Evolutionary conservation across 2,329 filamentous ascomycete species (phyloP), one percentile per base, ranked within the genome.

Genomic region (Westerdykella aurantiaca): DNA sequence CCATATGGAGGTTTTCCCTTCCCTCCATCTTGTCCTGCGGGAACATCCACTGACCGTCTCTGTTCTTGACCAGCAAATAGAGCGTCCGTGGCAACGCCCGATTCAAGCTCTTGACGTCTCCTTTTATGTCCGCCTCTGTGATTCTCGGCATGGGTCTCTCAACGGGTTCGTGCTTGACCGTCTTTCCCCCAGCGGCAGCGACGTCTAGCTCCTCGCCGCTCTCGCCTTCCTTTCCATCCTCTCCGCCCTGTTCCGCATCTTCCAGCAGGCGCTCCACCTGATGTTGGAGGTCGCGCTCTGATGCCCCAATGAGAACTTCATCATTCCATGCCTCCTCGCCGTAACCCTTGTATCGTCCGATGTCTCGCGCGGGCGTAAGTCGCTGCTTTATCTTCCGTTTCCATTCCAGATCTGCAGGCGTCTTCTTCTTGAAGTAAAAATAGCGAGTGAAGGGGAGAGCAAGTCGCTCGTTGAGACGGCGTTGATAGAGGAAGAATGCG

Each of bases 401-500:
- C 88, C 89, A 97, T 72, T 96, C 90, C 40, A 88, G 75, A 53
- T 90, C 86, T 7, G 81, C 77, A 1, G 89, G 84, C 10, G 90
- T 95, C 63, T 88, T 87, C 56, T 83, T 83, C 75, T 95, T 95
- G 79, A 90, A 95, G 78, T 95, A 98, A 72, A 97, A 93, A 66
- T 86, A 86, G 54, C 86, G 82, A 44, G 86, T 86, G 69, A 97
- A 98, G 1, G 90, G 87, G 4, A 93, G 78, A 16, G 84, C 82
- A 41, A 95, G 78, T 35, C 93, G 86, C 75, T 98, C 93, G 69
- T 97, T 95, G 48, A 98, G 78, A 12, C 93, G 88, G 59, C 91
- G 91, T 73, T 98, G 93, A 73, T 98, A 98, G 67, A 98, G 89
- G 76, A 85, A 95, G 72, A 85, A 97, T 51, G 91, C 78, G 63